Conservation (phyloP, 805 yeast species). For the Metschnikowia bowlesiae region DNA sequence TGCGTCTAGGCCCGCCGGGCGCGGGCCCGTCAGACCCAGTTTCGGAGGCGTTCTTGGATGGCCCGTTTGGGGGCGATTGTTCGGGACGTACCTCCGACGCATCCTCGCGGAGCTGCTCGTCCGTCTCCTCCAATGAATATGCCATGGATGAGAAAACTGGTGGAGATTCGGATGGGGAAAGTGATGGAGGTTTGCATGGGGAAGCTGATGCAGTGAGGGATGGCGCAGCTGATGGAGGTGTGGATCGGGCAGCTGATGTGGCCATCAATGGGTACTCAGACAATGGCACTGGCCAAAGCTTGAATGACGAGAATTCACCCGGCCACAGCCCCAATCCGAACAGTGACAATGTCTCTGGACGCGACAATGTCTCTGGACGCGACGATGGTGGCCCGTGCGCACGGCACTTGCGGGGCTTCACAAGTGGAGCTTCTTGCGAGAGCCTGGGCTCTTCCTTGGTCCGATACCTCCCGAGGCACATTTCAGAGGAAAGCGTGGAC, state of each 20-base stretch:
- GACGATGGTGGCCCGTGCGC: neutral
- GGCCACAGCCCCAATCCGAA: neutral
- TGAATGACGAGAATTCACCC: no score
- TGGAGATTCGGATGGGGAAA: no score
- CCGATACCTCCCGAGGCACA: neutral
- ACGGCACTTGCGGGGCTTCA: neutral
- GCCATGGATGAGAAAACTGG: no score
- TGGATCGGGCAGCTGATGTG: no score
- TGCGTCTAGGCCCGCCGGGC: neutral
- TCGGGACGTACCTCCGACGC: no score
- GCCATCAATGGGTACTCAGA: no score
- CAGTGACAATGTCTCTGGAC: neutral
- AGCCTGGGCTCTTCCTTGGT: neutral
- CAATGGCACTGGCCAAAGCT: no score
- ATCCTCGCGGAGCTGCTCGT: no score
- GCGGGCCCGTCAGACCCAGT: neutral
- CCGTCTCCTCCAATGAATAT: no score
- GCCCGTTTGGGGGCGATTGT: neutral
- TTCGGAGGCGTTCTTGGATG: neutral
- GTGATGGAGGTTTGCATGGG: no score
- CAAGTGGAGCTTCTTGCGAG: neutral
- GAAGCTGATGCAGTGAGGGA: no score
- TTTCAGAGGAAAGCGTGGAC: neutral
- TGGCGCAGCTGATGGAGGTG: no score
- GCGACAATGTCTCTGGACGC: neutral